phyloP scores from a whole-genome alignment of 768 basidiomycete species.

The Mycena maculata region DNA sequence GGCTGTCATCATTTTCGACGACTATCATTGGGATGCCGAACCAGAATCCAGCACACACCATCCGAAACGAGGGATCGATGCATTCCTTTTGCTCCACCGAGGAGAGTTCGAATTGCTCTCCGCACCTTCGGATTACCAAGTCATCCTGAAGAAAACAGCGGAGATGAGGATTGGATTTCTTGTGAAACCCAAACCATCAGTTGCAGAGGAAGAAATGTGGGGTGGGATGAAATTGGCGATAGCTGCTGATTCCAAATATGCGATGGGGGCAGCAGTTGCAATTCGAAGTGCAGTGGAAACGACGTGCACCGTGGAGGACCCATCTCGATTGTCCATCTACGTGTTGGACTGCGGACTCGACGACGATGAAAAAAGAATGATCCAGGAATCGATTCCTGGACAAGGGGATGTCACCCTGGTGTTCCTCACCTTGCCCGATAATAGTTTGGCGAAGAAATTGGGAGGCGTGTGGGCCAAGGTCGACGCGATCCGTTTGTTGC shows the following conservation, averaged over 20 bases:
- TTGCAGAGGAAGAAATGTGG: slow-evolving; percentile 41
- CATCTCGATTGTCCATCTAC: slow-evolving; percentile 59
- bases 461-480: slow-evolving; percentile 63
- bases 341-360: slow-evolving; percentile 60
- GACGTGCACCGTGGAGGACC: slow-evolving; percentile 41
- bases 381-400: slow-evolving; percentile 44
- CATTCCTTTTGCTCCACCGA: slow-evolving; percentile 62
- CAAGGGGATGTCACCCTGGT: slow-evolving; percentile 50
- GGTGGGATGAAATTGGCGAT: slow-evolving; percentile 64
- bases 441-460: slow-evolving; percentile 35
- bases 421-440: slow-evolving; percentile 53
- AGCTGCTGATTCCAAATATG: slow-evolving; percentile 55
- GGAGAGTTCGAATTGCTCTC: slow-evolving; percentile 58
- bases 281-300: slow-evolving; percentile 50
- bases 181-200: slow-evolving; percentile 14
- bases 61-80: slow-evolving; percentile 67
- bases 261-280: slow-evolving; percentile 60
- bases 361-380: slow-evolving; percentile 46
- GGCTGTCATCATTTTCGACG: slow-evolving; percentile 67
- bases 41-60: slow-evolving; percentile 62
- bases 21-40: slow-evolving; percentile 65
- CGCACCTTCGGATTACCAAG: slow-evolving; percentile 54
- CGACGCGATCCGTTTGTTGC: slow-evolving; percentile 57
- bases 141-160: slow-evolving; percentile 61
- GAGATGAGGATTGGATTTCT: slow-evolving; percentile 68